phyloP scores from a whole-genome alignment of 2,329 filamentous ascomycete species.

The Epicoccum sorghinum region DNA sequence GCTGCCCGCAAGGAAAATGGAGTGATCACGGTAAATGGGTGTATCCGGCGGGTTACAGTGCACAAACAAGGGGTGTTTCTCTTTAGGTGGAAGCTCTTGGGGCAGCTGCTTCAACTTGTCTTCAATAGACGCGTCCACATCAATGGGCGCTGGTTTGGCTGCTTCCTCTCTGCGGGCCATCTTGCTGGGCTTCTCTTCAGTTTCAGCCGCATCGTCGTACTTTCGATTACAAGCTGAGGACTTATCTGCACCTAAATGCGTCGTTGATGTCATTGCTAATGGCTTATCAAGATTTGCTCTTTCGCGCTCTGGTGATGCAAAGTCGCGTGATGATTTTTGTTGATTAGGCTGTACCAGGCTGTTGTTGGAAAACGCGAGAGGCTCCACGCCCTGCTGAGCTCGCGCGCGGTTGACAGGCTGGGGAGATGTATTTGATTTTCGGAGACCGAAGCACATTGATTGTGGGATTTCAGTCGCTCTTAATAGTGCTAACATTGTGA shows the following conservation, averaged over 20 bases:
- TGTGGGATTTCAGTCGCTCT: background rate
- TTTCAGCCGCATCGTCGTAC: background rate
- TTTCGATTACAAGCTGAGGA: constrained; percentile 16
- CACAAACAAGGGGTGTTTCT: constrained; percentile 14
- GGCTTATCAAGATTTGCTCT: background rate
- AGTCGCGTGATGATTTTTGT: background rate
- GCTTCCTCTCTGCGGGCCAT: too few relatives aligned
- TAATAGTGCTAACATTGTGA: background rate
- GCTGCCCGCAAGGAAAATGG: constrained; percentile 65
- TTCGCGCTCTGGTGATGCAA: background rate
- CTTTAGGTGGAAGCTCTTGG: background rate
- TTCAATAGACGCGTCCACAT: constrained; percentile 29
- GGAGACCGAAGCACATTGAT: background rate
- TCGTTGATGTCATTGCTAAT: constrained; percentile 2
- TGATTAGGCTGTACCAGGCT: background rate
- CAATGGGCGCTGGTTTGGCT: constrained; percentile 1
- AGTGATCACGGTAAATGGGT: constrained; percentile 33
- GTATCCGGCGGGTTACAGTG: constrained; percentile 24
- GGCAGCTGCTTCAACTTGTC: constrained; percentile 28
- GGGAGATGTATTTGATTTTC: background rate
- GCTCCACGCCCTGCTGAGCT: background rate
- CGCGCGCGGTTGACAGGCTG: background rate
- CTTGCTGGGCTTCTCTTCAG: constrained; percentile 5
- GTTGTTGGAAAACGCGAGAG: background rate
- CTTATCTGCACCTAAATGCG: background rate